These are phyloP conservation scores for Tricholoma hemisulphureum DNA, from an alignment of 768 basidiomycete genomes.

Conservation along the genomic window DNA sequence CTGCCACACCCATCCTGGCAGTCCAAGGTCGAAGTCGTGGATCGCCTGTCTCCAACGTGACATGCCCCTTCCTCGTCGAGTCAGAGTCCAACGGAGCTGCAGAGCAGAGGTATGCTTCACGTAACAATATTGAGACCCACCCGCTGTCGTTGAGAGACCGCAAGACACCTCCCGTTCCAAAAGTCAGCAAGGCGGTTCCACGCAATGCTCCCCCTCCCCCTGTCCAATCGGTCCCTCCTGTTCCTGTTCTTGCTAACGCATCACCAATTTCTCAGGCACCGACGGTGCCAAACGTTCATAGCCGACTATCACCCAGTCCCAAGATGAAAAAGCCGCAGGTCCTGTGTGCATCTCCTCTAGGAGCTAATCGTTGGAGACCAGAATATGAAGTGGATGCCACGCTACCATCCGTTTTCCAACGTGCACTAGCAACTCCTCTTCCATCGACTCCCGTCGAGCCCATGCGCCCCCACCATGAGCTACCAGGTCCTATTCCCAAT, in stretches of 20 bases:
- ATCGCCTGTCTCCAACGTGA: neutral
- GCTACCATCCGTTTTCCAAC: constrained; percentile 27
- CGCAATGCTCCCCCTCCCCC: constrained; percentile 18
- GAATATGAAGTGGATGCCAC: constrained; percentile 7
- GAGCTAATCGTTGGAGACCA: constrained; percentile 20
- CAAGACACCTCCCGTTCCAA: constrained; percentile 26
- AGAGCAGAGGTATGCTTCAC: neutral
- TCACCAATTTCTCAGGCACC: neutral
- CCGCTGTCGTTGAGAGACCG: constrained; percentile 24
- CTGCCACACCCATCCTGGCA: constrained; percentile 7
- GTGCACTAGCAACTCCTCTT: constrained; percentile 36
- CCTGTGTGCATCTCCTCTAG: constrained; percentile 28
- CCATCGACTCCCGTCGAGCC: constrained; percentile 36
- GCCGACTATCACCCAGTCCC: constrained; percentile 25
- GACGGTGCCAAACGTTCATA: neutral
- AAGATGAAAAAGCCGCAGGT: constrained; percentile 21
- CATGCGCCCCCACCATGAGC: constrained; percentile 1
- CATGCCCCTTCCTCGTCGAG: neutral
- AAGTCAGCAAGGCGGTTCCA: constrained; percentile 23
- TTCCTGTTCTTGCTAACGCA: constrained; percentile 31
- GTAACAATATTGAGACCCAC: constrained; percentile 6
- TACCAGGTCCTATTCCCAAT: neutral
- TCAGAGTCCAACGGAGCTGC: neutral
- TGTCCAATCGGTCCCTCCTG: constrained; percentile 14
- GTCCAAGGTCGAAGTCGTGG: neutral